These are phyloP conservation scores for Tricharina praecox DNA, from an alignment of 495 filamentous ascomycete genomes.

Conservation along the genomic window DNA sequence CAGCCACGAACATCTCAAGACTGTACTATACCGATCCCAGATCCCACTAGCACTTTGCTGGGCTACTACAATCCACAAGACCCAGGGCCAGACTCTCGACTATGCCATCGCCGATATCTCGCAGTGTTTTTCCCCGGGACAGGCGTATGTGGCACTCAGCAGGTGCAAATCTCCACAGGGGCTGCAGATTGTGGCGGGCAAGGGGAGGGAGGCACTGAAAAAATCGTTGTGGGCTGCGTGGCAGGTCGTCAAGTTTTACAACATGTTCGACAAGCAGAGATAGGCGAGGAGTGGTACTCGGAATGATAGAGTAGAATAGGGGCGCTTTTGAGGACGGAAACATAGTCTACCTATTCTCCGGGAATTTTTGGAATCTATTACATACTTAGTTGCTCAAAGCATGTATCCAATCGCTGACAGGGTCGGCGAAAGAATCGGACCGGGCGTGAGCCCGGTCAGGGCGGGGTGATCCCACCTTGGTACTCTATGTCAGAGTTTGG, in stretches of 20 bases:
- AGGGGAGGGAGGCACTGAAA: background rate
- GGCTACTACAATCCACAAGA: conserved; percentile 35
- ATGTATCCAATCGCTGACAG: too few species aligned
- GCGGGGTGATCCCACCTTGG: too few species aligned
- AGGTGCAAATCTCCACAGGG: conserved; percentile 28
- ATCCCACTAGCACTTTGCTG: conserved; percentile 32
- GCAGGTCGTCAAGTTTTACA: background rate
- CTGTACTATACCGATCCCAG: conserved; percentile 28
- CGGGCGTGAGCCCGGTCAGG: too few species aligned
- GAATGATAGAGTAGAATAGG: too few species aligned
- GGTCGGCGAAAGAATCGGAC: too few species aligned
- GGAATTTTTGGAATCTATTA: too few species aligned
- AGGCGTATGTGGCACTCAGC: conserved; percentile 33
- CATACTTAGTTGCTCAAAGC: too few species aligned
- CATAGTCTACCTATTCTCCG: too few species aligned
- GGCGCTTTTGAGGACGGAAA: too few species aligned
- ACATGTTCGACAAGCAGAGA: background rate
- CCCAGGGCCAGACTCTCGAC: conserved; percentile 33
- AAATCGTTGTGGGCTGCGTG: background rate
- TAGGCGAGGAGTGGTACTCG: too few species aligned
- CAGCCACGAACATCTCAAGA: background rate
- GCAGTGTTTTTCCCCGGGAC: conserved; percentile 29
- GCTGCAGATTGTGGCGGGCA: conserved; percentile 18
- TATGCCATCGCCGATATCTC: conserved; percentile 28
- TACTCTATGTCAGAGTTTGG: too few species aligned